Base-by-base conservation (phyloP, 371 early-diverging fungal species). In the Apophysomyces variabilis region DNA sequence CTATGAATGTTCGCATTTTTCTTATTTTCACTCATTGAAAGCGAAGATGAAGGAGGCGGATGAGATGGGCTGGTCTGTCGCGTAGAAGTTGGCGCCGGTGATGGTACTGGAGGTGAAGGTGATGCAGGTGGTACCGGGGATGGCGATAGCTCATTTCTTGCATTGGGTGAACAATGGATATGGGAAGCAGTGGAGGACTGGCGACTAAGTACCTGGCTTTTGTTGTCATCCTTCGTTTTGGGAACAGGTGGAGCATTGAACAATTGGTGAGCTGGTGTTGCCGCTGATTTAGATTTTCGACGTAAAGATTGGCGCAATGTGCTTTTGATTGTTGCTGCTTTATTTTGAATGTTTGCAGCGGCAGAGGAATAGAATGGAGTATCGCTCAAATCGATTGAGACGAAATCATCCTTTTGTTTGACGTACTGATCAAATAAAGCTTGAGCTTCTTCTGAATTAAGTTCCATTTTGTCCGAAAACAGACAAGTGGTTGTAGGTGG, bases 401-500 rank as follows among this genome's bases (percentile, higher is more conserved):
- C 66, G 54, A 62, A 58, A 8, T 43, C 62, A 13, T 70, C 64
- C 35, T 65, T 37, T 11, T 38, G 61, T 14, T 59, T 67, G 65
- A 76, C 47, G 41, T 77, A 78, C n/a, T 69, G 58, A 26, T 70
- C 37, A 44, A 72, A 77, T 6, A 79, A 64, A 1, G 68, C 70
- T 12, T 69, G 61, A 5, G 75, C 75, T 46, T 79, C 78, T 0
- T 67, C 62, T 2, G 76, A 72, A 41, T 78, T 70, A 13, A 81
- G 21, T 57, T 81, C 81, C 66, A 81, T 66, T 36, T 81, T 81
- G 61, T 81, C 81, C 8, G 74, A 69, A 70, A 80, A 78, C n/a
- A 78, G 65, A 18, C 74, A 80, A 9, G 68, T 61, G 4, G 62
- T 63, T 7, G 65, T 58, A 16, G 79, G 79, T 13, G 75, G 73